phyloP scores from a whole-genome alignment of 1,284 basidiomycete genomes.

The Thecaphora thlaspeos region DNA sequence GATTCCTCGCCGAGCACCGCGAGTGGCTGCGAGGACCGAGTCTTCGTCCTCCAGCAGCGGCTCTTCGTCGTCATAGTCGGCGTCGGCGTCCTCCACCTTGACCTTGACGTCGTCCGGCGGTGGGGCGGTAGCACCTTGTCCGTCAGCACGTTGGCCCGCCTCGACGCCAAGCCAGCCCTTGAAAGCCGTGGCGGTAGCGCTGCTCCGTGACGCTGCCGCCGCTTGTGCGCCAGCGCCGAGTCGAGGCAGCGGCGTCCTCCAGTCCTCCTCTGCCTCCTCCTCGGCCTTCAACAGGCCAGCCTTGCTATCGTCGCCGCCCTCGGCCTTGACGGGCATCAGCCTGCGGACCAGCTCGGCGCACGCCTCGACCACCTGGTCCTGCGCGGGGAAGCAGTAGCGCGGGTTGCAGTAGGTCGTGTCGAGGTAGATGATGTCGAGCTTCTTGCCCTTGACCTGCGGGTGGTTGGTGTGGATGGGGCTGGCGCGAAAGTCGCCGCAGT shows the following conservation, averaged over 20 bases:
- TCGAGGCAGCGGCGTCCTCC: conserved; percentile 49
- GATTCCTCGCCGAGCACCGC: not conserved
- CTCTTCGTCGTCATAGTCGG: not conserved
- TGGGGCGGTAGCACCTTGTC: conserved; percentile 20
- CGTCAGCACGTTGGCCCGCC: too few relatives aligned
- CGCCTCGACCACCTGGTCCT: conserved; percentile 84
- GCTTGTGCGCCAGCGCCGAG: too few relatives aligned
- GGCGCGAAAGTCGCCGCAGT: conserved; percentile 77
- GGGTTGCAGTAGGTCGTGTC: conserved; percentile 97
- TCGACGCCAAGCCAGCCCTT: conserved; percentile 40
- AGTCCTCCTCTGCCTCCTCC: conserved; percentile 49
- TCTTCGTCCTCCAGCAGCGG: not conserved
- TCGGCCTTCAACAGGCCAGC: conserved; percentile 8
- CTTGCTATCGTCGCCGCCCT: conserved; percentile 5
- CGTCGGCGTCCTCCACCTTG: not conserved
- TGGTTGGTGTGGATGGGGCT: conserved; percentile 45
- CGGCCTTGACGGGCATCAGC: conserved; percentile 15
- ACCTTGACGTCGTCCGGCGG: not conserved
- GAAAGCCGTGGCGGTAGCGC: conserved; percentile 26
- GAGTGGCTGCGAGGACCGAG: conserved; percentile 2
- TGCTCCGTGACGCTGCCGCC: too few relatives aligned
- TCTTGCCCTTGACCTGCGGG: conserved; percentile 31
- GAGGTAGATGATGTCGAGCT: conserved; percentile 83
- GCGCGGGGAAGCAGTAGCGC: conserved; percentile 91
- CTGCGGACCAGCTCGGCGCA: conserved; percentile 76